phyloP scores from a whole-genome alignment of 176 grass and related monocot species.

The Bonia amplexicaulis region DNA sequence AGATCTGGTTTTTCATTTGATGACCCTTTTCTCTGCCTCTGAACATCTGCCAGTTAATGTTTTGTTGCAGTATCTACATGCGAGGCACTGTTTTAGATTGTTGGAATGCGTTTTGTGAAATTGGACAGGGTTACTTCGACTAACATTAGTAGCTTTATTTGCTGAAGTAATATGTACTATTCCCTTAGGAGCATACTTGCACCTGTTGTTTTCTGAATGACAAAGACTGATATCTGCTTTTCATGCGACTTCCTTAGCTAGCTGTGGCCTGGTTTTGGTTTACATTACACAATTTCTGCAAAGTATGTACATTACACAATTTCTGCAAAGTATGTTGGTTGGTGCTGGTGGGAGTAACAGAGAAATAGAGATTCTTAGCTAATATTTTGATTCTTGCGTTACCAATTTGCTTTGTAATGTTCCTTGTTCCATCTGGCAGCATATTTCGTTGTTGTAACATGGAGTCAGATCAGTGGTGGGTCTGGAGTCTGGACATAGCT shows the following conservation, averaged over 20 bases:
- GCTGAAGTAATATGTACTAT: background rate
- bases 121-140: background rate
- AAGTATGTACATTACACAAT: too few species aligned
- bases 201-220: too few species aligned
- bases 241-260: too few species aligned
- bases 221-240: too few species aligned
- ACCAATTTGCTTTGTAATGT: background rate
- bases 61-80: background rate
- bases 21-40: constrained; percentile 22
- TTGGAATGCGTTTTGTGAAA: background rate
- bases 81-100: background rate
- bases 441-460: too few species aligned
- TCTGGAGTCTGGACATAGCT: background rate
- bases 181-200: too few species aligned
- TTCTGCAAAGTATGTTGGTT: too few species aligned
- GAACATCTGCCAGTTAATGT: background rate
- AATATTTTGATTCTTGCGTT: background rate
- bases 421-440: too few species aligned
- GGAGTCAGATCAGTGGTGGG: background rate
- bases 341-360: background rate
- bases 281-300: too few species aligned
- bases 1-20: background rate
- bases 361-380: background rate
- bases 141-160: background rate
- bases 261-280: too few species aligned